phyloP scores from a whole-genome alignment of 1,284 basidiomycete genomes.

The Rhodofomes roseus region DNA sequence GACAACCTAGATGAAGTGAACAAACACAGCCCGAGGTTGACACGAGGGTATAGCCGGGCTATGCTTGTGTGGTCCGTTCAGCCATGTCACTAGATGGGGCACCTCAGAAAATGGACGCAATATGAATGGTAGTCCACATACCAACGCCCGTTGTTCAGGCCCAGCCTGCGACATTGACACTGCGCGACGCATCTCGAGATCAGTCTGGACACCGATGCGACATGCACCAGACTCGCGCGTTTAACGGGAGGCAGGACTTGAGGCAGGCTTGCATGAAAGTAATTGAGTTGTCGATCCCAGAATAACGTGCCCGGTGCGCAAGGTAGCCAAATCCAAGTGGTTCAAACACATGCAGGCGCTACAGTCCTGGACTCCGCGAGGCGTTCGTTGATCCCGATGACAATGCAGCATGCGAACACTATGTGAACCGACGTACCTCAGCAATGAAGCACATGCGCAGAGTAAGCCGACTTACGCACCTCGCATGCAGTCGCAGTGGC shows the following conservation, averaged over 20 bases:
- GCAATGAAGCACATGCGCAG: neutral
- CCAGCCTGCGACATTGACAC: neutral
- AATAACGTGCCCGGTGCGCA: too few relatives aligned
- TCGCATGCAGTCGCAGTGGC: neutral
- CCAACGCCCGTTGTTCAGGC: neutral
- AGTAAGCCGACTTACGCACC: neutral
- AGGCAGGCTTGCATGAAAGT: too few relatives aligned
- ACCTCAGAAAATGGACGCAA: neutral
- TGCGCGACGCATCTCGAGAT: too few relatives aligned
- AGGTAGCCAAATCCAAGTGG: too few relatives aligned
- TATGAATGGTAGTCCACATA: too few relatives aligned
- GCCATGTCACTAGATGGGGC: neutral
- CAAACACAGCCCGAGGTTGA: neutral
- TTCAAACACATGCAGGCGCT: too few relatives aligned
- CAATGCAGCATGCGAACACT: neutral
- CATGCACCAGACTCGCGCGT: neutral
- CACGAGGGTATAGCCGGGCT: neutral
- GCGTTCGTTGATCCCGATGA: neutral
- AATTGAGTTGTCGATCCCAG: too few relatives aligned
- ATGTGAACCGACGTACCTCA: neutral
- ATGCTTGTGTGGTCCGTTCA: neutral
- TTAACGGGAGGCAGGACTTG: too few relatives aligned
- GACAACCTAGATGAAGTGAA: neutral
- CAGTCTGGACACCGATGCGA: neutral
- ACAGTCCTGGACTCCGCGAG: too few relatives aligned